Percentiles rank a stretch among this genome's conserved stretches.
Conservation (phyloP, 192 early-diverging fungal species). For the Phlyctochytrium bullatum region DNA sequence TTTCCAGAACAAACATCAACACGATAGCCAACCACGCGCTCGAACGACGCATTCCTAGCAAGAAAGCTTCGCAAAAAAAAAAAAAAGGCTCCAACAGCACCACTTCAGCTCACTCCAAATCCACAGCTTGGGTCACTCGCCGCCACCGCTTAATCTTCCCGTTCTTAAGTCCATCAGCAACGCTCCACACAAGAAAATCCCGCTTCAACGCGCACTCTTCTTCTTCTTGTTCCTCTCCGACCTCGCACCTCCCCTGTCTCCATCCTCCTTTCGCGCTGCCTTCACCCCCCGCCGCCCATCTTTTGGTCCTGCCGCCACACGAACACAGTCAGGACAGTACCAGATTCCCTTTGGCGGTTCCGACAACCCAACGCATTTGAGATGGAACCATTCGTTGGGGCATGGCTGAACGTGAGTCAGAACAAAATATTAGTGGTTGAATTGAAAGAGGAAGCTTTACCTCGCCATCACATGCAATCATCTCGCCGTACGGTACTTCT, state of each 20-base stretch:
- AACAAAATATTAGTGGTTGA: neutral
- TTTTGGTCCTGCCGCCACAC: too few species aligned
- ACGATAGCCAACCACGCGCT: too few species aligned
- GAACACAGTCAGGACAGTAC: constrained; percentile 48
- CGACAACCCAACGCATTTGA: constrained; percentile 64
- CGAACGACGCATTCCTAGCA: too few species aligned
- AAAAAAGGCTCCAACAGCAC: too few species aligned
- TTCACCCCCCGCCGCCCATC: too few species aligned
- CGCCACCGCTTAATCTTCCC: too few species aligned
- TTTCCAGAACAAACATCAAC: too few species aligned
- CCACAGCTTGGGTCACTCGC: too few species aligned
- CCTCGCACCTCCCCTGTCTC: neutral
- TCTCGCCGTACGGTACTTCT: constrained; percentile 68
- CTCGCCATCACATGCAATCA: constrained; percentile 71
- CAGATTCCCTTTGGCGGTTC: constrained; percentile 67
- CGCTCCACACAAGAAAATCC: too few species aligned
- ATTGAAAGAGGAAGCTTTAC: constrained; percentile 34
- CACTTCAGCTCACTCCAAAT: too few species aligned
- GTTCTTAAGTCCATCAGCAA: too few species aligned
- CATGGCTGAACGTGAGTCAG: constrained; percentile 44
- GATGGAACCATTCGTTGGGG: constrained; percentile 73
- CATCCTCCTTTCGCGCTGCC: neutral
- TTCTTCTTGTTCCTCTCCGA: constrained; percentile 1
- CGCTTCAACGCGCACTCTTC: neutral
- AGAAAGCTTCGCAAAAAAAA: too few species aligned